Evolutionary conservation across 768 basidiomycete species (phyloP).

Genomic region (Cubamyces sp.): DNA sequence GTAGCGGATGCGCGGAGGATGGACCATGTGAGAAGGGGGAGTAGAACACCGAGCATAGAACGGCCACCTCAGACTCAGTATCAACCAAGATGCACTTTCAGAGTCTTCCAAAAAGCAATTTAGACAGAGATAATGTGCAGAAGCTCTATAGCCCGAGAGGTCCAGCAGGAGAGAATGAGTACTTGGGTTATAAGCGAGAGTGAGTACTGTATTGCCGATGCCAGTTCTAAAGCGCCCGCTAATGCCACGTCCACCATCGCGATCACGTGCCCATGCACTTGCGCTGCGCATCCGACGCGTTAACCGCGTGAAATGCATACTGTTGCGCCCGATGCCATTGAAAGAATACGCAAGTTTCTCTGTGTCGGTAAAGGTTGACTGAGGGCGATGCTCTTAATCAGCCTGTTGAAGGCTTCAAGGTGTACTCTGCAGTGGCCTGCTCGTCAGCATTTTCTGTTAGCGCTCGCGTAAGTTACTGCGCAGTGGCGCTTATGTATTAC

Average conservation of each 20-base stretch:
- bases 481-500: too few species aligned
- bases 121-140: not conserved
- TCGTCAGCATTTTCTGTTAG: too few species aligned
- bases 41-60: slow-evolving; percentile 16
- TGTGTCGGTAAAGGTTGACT: too few species aligned
- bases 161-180: not conserved
- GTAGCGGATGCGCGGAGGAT: slow-evolving; percentile 11
- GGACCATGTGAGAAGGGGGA: slow-evolving; percentile 20
- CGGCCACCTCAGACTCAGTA: not conserved
- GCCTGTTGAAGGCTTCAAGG: too few species aligned
- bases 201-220: not conserved
- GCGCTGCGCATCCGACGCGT: not conserved
- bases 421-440: too few species aligned
- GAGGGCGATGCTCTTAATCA: too few species aligned
- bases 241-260: slow-evolving; percentile 16
- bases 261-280: not conserved
- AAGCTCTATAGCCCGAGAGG: not conserved
- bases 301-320: not conserved
- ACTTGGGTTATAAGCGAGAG: not conserved
- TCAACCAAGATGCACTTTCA: not conserved
- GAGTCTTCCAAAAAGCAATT: not conserved
- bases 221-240: not conserved
- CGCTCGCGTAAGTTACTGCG: too few species aligned
- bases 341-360: too few species aligned
- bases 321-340: too few species aligned